These are phyloP conservation scores for Diaporthe nobilis DNA, from an alignment of 2,329 filamentous ascomycete species.

Conservation along the genomic window DNA sequence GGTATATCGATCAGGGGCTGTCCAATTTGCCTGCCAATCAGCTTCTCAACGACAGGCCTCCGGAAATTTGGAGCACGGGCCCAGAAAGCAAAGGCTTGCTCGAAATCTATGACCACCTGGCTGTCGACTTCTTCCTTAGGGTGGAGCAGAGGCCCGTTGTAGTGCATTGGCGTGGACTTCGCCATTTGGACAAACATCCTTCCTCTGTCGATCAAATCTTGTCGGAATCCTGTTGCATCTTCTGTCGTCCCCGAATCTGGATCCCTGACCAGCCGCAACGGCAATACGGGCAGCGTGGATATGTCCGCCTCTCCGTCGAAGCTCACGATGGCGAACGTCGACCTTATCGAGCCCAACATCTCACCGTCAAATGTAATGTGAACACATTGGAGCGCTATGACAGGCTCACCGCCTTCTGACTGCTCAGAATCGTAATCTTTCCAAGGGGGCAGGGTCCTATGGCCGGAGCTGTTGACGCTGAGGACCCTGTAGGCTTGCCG, in stretches of 20 bases:
- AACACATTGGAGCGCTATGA: slow-evolving; percentile 38
- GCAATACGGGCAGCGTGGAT: slow-evolving; percentile 42
- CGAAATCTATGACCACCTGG: slow-evolving; percentile 52
- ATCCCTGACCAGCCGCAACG: background rate
- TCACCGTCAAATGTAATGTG: slow-evolving; percentile 52
- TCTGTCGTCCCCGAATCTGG: background rate
- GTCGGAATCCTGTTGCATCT: background rate
- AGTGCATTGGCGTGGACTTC: slow-evolving; percentile 49
- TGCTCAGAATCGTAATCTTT: background rate
- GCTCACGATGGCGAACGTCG: slow-evolving; percentile 43
- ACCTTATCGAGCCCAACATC: slow-evolving; percentile 47
- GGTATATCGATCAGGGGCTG: background rate
- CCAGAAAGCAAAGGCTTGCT: slow-evolving; percentile 44
- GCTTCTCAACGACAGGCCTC: background rate
- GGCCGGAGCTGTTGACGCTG: slow-evolving; percentile 29
- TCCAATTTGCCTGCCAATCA: background rate
- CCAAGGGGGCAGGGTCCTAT: slow-evolving; percentile 32
- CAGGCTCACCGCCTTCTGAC: background rate
- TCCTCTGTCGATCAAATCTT: slow-evolving; percentile 44
- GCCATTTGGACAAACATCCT: slow-evolving; percentile 44
- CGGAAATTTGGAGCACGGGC: background rate
- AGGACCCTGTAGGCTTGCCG: slow-evolving; percentile 48
- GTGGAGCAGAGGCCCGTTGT: slow-evolving; percentile 46
- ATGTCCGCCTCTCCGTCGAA: slow-evolving; percentile 49
- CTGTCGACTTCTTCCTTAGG: slow-evolving; percentile 50